Base-by-base conservation (phyloP, 2,329 filamentous ascomycete species). In the Trichophyton verrucosum region DNA sequence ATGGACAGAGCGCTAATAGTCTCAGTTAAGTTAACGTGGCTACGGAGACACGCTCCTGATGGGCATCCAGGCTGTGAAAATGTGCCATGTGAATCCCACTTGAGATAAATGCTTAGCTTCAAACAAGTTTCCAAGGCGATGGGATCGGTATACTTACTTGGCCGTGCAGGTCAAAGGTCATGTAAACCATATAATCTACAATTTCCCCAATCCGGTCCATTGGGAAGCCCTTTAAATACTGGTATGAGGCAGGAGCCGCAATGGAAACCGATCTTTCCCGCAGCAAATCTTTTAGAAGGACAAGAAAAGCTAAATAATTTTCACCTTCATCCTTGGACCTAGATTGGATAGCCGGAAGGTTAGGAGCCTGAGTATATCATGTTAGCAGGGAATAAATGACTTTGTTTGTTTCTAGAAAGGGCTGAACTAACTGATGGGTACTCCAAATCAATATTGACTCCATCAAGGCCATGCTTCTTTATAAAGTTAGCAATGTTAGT, bases 401-500 rank as follows among this genome's bases (percentile, higher is more conserved):
- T 46, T 20, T 17, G 5, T 46, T 8, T 20, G 17, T 46, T 20
- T 46, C 42, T 15, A 36, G n/a, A 7, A 15, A 6, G 3, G 42
- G n/a, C 2, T 46, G 3, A 8, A 22, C 46, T 49, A 3, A 64
- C 64, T 2, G 71, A 74, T 2, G 74, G 74, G 58, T 76, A 65
- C 61, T 71, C 76, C 64, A 67, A 72, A 47, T 76, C 74, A 61
- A 73, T 60, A 58, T 73, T 70, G 40, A 73, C 66, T 1, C 77
- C 77, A 58, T 78, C 75, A 0, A 79, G 63, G 3, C 68, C 65
- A 47, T 77, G 44, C 49, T 76, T 36, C 33, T 73, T 66, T 58
- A 79, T 22, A 64, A 81, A 74, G 38, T 74, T 60, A 63, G 73
- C 63, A 56, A 75, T 59, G 66, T 74, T 73, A 73, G 46, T 73